These are phyloP conservation scores for Tetrahymena elliotti DNA, from an alignment of 73 alveolate species.

Conservation along the genomic window DNA sequence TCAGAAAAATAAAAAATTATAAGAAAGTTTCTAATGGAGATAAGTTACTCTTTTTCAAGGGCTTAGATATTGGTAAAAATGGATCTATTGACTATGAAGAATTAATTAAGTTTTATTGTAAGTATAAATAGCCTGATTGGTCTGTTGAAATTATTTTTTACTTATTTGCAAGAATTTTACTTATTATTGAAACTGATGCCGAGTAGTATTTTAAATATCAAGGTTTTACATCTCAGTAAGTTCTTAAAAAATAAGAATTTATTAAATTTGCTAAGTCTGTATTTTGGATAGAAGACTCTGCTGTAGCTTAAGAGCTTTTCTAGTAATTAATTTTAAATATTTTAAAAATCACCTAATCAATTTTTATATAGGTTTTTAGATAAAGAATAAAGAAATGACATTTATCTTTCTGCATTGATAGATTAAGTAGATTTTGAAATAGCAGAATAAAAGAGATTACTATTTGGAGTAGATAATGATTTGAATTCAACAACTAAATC, in stretches of 20 bases:
- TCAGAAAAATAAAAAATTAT: background rate
- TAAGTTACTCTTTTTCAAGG: background rate
- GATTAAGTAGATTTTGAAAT: background rate
- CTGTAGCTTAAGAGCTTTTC: background rate
- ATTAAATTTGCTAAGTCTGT: background rate
- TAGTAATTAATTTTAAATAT: background rate
- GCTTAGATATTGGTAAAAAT: background rate
- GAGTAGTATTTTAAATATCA: slow-evolving; percentile 6
- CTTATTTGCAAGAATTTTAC: slow-evolving; percentile 18
- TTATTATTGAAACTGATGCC: slow-evolving; percentile 13
- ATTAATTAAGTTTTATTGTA: slow-evolving; percentile 11
- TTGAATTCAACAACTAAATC: background rate
- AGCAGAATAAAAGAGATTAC: background rate
- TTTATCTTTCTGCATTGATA: background rate
- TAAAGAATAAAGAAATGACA: background rate
- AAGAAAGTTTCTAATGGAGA: background rate
- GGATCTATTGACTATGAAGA: slow-evolving; percentile 44
- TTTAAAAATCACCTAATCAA: background rate
- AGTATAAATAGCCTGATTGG: background rate
- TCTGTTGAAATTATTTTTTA: slow-evolving; percentile 8
- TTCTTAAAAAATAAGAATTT: slow-evolving; percentile 8
- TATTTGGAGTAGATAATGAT: background rate
- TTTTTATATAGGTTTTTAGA: background rate
- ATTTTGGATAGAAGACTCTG: background rate
- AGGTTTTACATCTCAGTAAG: background rate